Evolutionary conservation across 2,329 filamentous ascomycete species (phyloP).

Genomic region (Neocucurbitaria cava): DNA sequence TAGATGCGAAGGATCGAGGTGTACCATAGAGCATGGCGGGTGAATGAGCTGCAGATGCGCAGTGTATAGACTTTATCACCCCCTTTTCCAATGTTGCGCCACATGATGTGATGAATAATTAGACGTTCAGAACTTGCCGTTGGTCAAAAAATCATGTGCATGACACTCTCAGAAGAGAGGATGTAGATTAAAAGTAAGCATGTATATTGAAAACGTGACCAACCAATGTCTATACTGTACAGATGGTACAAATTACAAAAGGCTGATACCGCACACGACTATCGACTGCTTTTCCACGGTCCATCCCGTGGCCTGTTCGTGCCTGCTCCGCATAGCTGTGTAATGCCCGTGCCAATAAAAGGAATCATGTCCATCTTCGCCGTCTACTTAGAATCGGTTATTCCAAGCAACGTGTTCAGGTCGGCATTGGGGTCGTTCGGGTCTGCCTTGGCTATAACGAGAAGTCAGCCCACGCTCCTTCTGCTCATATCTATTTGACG

Average conservation of each 20-base stretch:
- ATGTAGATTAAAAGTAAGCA: slow-evolving; percentile 23
- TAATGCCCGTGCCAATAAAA: slow-evolving; percentile 32
- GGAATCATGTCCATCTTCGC: slow-evolving; percentile 12
- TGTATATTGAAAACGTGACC: slow-evolving; percentile 46
- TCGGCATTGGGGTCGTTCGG: slow-evolving; percentile 90
- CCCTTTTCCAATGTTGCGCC: background rate
- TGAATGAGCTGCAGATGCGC: slow-evolving; percentile 7
- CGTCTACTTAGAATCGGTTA: slow-evolving; percentile 42
- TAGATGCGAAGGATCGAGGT: slow-evolving; percentile 16
- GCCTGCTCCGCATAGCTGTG: slow-evolving; percentile 18
- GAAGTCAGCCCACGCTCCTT: background rate
- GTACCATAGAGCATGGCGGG: slow-evolving; percentile 14
- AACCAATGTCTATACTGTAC: slow-evolving; percentile 52
- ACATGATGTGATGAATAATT: background rate
- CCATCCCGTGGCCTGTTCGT: slow-evolving; percentile 17
- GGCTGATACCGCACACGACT: slow-evolving; percentile 34
- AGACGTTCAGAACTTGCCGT: background rate
- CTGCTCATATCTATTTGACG: background rate
- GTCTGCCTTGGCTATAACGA: slow-evolving; percentile 63
- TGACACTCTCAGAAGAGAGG: background rate
- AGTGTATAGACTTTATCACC: slow-evolving; percentile 25
- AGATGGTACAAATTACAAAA: slow-evolving; percentile 51
- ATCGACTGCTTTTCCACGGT: slow-evolving; percentile 23
- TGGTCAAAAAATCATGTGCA: background rate
- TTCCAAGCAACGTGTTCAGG: slow-evolving; percentile 70